These are phyloP conservation scores for Russula vinacea DNA, from an alignment of 768 basidiomycete genomes.

Conservation along the genomic window DNA sequence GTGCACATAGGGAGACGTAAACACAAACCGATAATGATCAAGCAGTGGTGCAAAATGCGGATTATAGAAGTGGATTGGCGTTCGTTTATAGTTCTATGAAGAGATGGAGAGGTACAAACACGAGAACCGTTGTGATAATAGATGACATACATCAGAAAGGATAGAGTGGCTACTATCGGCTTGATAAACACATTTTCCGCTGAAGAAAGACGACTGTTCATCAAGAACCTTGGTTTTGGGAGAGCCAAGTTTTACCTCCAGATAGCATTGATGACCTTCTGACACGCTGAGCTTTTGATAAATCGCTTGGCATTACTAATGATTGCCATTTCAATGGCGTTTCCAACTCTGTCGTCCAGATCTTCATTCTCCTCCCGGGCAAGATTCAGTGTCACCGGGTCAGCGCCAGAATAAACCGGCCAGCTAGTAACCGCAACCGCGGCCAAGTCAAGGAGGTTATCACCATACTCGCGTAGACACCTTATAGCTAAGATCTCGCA, in stretches of 20 bases:
- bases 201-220: slow-evolving; percentile 37
- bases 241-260: slow-evolving; percentile 55
- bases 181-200: slow-evolving; percentile 89
- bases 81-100: slow-evolving; percentile 86
- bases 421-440: slow-evolving; percentile 74
- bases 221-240: not conserved
- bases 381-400: slow-evolving; percentile 51
- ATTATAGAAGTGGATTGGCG: slow-evolving; percentile 90
- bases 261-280: slow-evolving; percentile 83
- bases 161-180: slow-evolving; percentile 84
- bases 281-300: slow-evolving; percentile 84
- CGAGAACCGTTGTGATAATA: slow-evolving; percentile 1
- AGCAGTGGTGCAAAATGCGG: slow-evolving; percentile 91
- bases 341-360: slow-evolving; percentile 77
- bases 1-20: not conserved
- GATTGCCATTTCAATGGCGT: slow-evolving; percentile 92
- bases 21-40: slow-evolving; percentile 81
- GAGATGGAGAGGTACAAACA: not conserved
- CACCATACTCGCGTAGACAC: slow-evolving; percentile 67
- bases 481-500: slow-evolving; percentile 90
- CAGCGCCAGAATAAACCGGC: slow-evolving; percentile 77
- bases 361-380: slow-evolving; percentile 68
- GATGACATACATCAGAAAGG: slow-evolving; percentile 70
- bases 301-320: slow-evolving; percentile 83
- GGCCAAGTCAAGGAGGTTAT: slow-evolving; percentile 64